Evolutionary conservation across 306 rosid genomes (phyloP), one percentile per base, ranked within the genome.

Genomic region (Cucumis hystrix): DNA sequence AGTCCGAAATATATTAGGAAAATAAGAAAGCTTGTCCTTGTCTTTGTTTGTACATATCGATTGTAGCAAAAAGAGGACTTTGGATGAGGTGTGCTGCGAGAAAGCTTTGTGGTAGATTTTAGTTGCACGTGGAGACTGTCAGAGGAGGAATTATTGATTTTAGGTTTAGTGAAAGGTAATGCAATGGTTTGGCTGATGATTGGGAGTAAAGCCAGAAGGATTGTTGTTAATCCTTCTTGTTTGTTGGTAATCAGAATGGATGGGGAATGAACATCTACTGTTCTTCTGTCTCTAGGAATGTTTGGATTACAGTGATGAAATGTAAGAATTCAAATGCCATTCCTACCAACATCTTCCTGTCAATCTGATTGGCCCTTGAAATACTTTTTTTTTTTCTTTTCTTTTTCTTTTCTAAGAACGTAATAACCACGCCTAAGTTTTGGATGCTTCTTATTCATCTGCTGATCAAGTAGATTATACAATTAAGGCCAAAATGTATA

Each of bases 51-150:
- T 67, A 41, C 74, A 20, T 67, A 6, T 67, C 74, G 55, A 11
- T 43, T 41, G 33, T 41, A 10, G 74, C 55, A 67, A 41, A 47
- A 67, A 67, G 54, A 41, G 74, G 6, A 12, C 74, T 67, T 67
- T 67, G 74, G 74, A 67, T 20, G 55, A 67, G 55, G 74, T 20
- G 54, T 20, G 55, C 51, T 41, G 11, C 3, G 55, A 67, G 35
- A 67, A 12, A n/a, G 74, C 33, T 67, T 10, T 41, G 55, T 65
- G 2, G 21, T 41, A n/a, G 74, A 63, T 41, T 28, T 11, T 67
- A 10, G 74, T 41, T 40, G 74, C 74, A 67, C 74, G 33, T 40
- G 74, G 74, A 67, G 74, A 41, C 74, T 41, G 74, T 67, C 51
- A 41, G 55, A 15, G 68, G 41, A 67, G 54, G 54, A 67, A 67